Percentiles rank a stretch among this genome's conserved stretches.
Evolutionary conservation across 176 grass and related monocot species (phyloP).

Genomic region (Juncus effusus): DNA sequence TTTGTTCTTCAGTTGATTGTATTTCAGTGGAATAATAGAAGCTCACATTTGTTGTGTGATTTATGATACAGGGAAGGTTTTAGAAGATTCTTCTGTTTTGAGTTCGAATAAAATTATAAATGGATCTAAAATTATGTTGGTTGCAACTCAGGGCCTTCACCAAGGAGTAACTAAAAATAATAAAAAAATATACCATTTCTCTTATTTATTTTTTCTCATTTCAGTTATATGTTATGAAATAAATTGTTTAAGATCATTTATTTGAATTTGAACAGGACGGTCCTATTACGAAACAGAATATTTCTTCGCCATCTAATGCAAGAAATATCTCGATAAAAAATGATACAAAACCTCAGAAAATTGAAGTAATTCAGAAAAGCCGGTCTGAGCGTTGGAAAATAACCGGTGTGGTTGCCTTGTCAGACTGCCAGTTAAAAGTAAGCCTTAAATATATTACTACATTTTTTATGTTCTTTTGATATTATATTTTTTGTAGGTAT

Average conservation of each 20-base stretch:
- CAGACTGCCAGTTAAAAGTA: conserved; percentile 68
- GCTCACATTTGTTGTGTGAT: not conserved
- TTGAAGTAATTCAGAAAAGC: conserved; percentile 48
- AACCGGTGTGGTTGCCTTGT: conserved; percentile 71
- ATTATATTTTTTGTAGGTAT: conserved; percentile 1
- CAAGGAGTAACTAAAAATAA: conserved; percentile 62
- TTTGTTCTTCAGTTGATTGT: not conserved
- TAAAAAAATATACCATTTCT: not conserved
- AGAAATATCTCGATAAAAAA: conserved; percentile 40
- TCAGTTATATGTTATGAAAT: not conserved
- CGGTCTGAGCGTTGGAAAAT: conserved; percentile 55
- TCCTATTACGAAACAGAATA: conserved; percentile 61
- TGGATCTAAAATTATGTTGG: conserved; percentile 87
- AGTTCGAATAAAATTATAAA: conserved; percentile 49
- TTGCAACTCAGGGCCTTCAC: conserved; percentile 84
- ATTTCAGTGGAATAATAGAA: not conserved
- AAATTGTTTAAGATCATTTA: not conserved
- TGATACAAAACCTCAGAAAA: conserved; percentile 30
- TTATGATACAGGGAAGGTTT: conserved; percentile 57
- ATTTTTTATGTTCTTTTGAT: not conserved
- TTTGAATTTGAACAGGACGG: conserved; percentile 50
- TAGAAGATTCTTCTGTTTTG: conserved; percentile 45
- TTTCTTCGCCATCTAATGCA: conserved; percentile 17
- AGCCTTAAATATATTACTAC: conserved; percentile 14
- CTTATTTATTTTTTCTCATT: not conserved